Percentiles rank a stretch among this genome's conserved stretches.
These are phyloP conservation scores for Stylosanthes scabra DNA, from an alignment of 331 rosid species.

Conservation along the genomic window DNA sequence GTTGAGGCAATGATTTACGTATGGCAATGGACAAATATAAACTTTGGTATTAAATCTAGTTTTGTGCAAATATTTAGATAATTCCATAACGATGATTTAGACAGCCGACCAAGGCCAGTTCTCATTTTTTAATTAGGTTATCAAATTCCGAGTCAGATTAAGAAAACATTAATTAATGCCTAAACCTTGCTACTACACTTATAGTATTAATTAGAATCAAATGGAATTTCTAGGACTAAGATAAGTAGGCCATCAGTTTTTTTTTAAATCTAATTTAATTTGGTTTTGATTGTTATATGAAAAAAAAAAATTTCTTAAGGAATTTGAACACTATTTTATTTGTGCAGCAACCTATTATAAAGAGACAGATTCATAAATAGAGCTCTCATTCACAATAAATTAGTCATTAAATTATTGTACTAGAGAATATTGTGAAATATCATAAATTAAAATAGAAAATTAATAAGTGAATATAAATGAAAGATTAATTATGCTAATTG, in stretches of 20 bases:
- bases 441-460: too few relatives aligned
- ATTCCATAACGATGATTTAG: constrained; percentile 13
- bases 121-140: constrained; percentile 11
- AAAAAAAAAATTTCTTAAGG: too few relatives aligned
- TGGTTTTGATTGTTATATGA: not conserved
- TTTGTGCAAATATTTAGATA: constrained; percentile 8
- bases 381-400: too few relatives aligned
- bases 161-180: not conserved
- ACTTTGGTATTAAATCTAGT: constrained; percentile 1
- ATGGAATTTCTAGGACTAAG: not conserved
- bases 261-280: too few relatives aligned
- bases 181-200: not conserved
- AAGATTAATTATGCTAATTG: too few relatives aligned
- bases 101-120: constrained; percentile 35
- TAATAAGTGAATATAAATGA: too few relatives aligned
- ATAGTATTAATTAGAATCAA: not conserved
- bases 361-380: too few relatives aligned
- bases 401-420: too few relatives aligned
- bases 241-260: constrained; percentile 7
- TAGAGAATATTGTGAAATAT: too few relatives aligned
- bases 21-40: constrained; percentile 12
- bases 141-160: constrained; percentile 25
- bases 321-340: too few relatives aligned
- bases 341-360: too few relatives aligned
- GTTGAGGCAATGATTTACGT: not conserved